Percentiles rank a stretch among this genome's conserved stretches.
These are phyloP conservation scores for Stephanodiscus triporus DNA, from an alignment of 108 stramenopile genomes.

Conservation along the genomic window DNA sequence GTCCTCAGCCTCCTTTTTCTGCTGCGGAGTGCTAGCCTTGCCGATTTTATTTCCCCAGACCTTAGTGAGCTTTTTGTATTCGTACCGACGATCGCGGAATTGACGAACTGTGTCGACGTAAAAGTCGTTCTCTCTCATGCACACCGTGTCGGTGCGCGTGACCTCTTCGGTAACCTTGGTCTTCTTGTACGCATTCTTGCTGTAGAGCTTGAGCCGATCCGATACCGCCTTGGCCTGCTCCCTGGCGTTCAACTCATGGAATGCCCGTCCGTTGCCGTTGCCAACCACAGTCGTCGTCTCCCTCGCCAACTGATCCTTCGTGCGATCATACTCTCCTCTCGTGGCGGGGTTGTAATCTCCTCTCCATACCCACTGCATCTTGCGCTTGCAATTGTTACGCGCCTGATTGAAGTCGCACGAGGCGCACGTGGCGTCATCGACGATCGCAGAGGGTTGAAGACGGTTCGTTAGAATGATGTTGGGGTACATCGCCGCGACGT, in stretches of 20 bases:
- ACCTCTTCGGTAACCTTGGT: constrained; percentile 96
- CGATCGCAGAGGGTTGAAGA: constrained; percentile 97
- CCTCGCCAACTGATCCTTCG: constrained; percentile 88
- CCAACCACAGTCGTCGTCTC: constrained; percentile 52
- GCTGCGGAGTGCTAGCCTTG: constrained; percentile 77
- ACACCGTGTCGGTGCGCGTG: constrained; percentile 90
- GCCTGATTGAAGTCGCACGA: constrained; percentile 97
- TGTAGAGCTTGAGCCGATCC: constrained; percentile 90
- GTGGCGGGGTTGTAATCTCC: constrained; percentile 95
- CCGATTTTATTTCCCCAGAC: constrained; percentile 93
- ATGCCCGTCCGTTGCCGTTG: constrained; percentile 72
- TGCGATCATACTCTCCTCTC: constrained; percentile 83
- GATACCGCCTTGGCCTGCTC: constrained; percentile 86
- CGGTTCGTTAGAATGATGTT: constrained; percentile 99
- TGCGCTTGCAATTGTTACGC: constrained; percentile 94
- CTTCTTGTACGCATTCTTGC: constrained; percentile 95
- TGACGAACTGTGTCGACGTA: constrained; percentile 98
- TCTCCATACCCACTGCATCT: constrained; percentile 98
- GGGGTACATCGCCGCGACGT: constrained; percentile 99
- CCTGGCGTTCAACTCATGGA: constrained; percentile 75
- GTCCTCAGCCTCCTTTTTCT: constrained; percentile 92
- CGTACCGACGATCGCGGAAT: constrained; percentile 98
- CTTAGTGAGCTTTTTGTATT: constrained; percentile 97
- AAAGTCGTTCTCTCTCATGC: constrained; percentile 99
- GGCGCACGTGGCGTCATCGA: constrained; percentile 94